Evolutionary conservation across 495 filamentous ascomycete genomes (phyloP), one percentile per base, ranked within the genome.

Genomic region (Penicillium roqueforti): DNA sequence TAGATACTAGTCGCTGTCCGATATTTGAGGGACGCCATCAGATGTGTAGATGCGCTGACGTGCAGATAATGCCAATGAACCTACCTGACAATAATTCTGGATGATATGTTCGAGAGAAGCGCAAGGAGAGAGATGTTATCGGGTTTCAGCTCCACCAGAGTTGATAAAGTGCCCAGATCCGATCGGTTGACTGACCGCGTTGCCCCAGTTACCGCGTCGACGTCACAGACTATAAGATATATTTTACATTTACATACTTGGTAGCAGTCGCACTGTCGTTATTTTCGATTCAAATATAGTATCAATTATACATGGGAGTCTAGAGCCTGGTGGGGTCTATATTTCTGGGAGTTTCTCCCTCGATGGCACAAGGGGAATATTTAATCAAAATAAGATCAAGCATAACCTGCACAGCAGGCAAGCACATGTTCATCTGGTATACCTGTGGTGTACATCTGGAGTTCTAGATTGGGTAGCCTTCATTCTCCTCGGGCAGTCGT

Each of bases 381-480:
- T 43, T 54, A 47, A 52, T 46, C 47, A 54, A 58, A 22, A 37
- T 48, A 9, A 53, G 26, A 61, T 28, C 50, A 58, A 39, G 28
- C 42, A 36, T 25, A 11, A 26, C 43, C 42, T 44, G 23, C 53
- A 56, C 45, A 7, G 37, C 51, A 53, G 42, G 26, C 22, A 50
- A 18, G 23, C 14, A 34, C 51, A 51, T 32, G 40, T 47, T 14
- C 28, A 38, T 28, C 6, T 36, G 14, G 40, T 47, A 14, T 32
- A 38, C 32, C 6, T 36, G 14, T 8, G 8, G 14, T 16, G n/a
- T 34, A 38, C 32, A 51, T 45, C 25, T 20, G 47, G 22, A 53
- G 18, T 16, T 23, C 65, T 58, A 78, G 50, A 78, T 78, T 31
- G 73, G 51, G 51, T 76, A 73, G 36, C 75, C 75, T 42, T 74